phyloP scores from a whole-genome alignment of 1,284 basidiomycete species.

The Cronartium quercuum region DNA sequence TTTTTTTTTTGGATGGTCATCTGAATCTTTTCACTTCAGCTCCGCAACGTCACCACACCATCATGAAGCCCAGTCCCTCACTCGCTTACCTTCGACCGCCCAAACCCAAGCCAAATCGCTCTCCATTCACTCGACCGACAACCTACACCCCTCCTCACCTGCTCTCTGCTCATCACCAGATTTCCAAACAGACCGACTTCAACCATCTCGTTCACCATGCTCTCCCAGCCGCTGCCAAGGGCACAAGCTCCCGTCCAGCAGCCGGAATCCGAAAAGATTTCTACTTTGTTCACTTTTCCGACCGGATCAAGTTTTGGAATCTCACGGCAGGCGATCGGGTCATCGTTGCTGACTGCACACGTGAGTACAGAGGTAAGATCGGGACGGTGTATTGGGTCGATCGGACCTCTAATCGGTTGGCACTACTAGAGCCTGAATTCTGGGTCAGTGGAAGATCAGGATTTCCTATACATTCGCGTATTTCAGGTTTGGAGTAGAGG shows the following conservation, averaged over 20 bases:
- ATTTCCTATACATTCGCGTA: not conserved
- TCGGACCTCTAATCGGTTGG: constrained; percentile 22
- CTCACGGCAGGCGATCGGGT: constrained; percentile 34
- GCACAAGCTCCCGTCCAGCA: constrained; percentile 24
- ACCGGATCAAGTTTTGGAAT: constrained; percentile 38
- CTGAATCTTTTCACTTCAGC: too few relatives aligned
- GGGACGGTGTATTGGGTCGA: constrained; percentile 35
- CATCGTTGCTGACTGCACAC: constrained; percentile 31
- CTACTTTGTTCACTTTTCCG: constrained; percentile 36
- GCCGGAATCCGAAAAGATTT: constrained; percentile 28
- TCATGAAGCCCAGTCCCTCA: constrained; percentile 3
- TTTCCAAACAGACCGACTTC: constrained; percentile 35
- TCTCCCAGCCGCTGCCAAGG: constrained; percentile 25
- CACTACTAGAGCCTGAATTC: constrained; percentile 31
- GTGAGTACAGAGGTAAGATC: constrained; percentile 17
- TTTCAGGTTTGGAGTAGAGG: not conserved
- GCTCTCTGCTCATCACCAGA: not conserved
- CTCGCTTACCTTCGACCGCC: constrained; percentile 23
- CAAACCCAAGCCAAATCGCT: constrained; percentile 23
- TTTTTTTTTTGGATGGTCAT: too few relatives aligned
- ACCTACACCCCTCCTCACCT: constrained; percentile 28
- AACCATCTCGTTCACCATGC: constrained; percentile 38
- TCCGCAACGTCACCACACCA: not conserved
- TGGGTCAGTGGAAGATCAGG: constrained; percentile 7
- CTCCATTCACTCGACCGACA: constrained; percentile 26